Percentiles rank a stretch among this genome's conserved stretches.
Conservation (phyloP, 306 rosid genomes). For the Luffa aegyptiaca region DNA sequence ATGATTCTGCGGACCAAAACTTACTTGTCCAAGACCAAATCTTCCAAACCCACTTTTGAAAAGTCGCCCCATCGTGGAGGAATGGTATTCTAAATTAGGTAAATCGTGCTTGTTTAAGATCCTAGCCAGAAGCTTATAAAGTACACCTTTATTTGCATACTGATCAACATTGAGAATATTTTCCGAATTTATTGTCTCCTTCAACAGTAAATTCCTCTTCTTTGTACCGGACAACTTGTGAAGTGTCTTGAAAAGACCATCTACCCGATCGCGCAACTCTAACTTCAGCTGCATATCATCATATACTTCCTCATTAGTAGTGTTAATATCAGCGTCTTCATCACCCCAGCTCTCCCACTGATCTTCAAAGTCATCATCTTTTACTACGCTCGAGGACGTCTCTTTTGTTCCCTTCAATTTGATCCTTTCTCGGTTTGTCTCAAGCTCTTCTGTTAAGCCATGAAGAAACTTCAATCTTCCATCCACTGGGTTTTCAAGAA, state of each 20-base stretch:
- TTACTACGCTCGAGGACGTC: constrained; percentile 20
- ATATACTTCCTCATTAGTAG: constrained; percentile 42
- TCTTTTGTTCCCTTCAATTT: constrained; percentile 42
- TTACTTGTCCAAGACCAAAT: constrained; percentile 95
- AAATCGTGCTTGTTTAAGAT: constrained; percentile 57
- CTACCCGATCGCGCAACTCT: constrained; percentile 89
- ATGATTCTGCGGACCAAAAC: constrained; percentile 12
- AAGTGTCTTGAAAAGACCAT: constrained; percentile 70
- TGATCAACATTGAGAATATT: constrained; percentile 45
- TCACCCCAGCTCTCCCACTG: constrained; percentile 95
- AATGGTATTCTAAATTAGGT: constrained; percentile 80
- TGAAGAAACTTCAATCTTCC: constrained; percentile 68
- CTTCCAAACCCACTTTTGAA: constrained; percentile 88
- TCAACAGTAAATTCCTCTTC: constrained; percentile 46
- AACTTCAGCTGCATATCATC: constrained; percentile 76
- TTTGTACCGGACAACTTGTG: constrained; percentile 62
- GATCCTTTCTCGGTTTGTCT: constrained; percentile 40
- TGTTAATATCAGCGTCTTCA: constrained; percentile 51
- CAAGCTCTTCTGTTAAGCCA: constrained; percentile 74
- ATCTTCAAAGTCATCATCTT: constrained; percentile 74
- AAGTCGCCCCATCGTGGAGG: constrained; percentile 85
- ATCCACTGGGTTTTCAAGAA: constrained; percentile 67
- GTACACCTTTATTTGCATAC: constrained; percentile 52
- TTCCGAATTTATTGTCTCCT: constrained; percentile 42
- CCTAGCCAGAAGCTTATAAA: constrained; percentile 58